A percentile compares a stretch with the other conserved stretches of the same genome.
These are phyloP conservation scores for Zymoseptoria tritici DNA, from an alignment of 2,329 filamentous ascomycete species.

Conservation along the genomic window DNA sequence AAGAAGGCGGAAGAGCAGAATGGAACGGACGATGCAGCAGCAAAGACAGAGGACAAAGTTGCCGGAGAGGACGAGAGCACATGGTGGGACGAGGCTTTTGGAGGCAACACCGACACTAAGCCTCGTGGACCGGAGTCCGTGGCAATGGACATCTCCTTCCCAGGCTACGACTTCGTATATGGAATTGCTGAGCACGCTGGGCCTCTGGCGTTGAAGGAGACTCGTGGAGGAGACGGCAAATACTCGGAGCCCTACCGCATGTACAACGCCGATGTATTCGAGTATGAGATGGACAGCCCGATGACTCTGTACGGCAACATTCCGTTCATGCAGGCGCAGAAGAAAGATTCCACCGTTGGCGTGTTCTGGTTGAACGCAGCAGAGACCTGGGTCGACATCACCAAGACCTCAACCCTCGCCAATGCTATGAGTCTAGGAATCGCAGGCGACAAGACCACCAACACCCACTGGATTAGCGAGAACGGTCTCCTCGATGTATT, in stretches of 20 bases:
- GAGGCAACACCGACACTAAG: slow-evolving; percentile 90
- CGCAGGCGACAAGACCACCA: slow-evolving; percentile 62
- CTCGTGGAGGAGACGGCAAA: slow-evolving; percentile 76
- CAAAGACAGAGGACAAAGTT: slow-evolving; percentile 34
- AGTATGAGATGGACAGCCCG: slow-evolving; percentile 92
- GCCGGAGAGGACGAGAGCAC: slow-evolving; percentile 70
- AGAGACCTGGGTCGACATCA: slow-evolving; percentile 95
- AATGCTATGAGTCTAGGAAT: slow-evolving; percentile 73
- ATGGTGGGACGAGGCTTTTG: slow-evolving; percentile 97
- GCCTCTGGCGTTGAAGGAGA: slow-evolving; percentile 80
- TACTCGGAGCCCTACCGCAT: slow-evolving; percentile 85
- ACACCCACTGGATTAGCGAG: slow-evolving; percentile 97
- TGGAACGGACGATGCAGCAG: slow-evolving; percentile 37
- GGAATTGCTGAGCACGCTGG: slow-evolving; percentile 92
- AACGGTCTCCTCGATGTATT: slow-evolving; percentile 85
- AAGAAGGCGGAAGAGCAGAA: slow-evolving; percentile 51
- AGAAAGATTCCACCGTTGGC: slow-evolving; percentile 85
- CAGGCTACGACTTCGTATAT: slow-evolving; percentile 84
- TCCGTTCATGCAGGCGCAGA: slow-evolving; percentile 95
- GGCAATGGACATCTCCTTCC: slow-evolving; percentile 83
- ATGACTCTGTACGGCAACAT: slow-evolving; percentile 99
- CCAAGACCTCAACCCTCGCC: slow-evolving; percentile 64
- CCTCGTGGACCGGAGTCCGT: slow-evolving; percentile 92
- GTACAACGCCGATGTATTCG: slow-evolving; percentile 96
- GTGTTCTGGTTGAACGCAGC: slow-evolving; percentile 97